Evolutionary conservation across 1,284 basidiomycete species (phyloP), one percentile per base, ranked within the genome.

Genomic region (Apiotrichum veenhuisii): DNA sequence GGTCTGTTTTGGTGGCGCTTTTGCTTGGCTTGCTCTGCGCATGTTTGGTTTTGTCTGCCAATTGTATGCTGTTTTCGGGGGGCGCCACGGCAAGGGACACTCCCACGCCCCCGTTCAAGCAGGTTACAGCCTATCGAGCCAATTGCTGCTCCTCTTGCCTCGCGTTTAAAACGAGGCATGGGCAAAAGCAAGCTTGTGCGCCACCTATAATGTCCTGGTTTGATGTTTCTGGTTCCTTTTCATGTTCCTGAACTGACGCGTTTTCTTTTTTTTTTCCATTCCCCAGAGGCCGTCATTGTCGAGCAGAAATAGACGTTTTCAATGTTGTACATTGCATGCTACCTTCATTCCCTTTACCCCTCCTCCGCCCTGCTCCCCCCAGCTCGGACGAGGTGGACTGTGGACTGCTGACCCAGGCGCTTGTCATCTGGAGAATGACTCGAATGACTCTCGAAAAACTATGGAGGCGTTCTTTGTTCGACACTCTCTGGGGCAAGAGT

Each of bases 271-370:
- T 23, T 48, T n/a, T n/a, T 15, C 12, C 3, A 9, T 11, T 27
- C 47, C 36, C 27, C 65, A 77, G 75, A 88, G 76, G 78, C 87
- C 34, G 87, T 93, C 62, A 79, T 92, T 59, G 81, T 80, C 46
- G 89, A 92, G 76, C 89, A 92, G 78, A 84, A 83, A 59, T 86
- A 70, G 48, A 23, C 36, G 40, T 10, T 37, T 25, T 27, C 40
- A 44, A 12, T 62, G 61, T 62, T 62, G 61, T 62, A 62, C 57
- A 56, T 62, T 58, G 52, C 61, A 62, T 62, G 57, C 48, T 49
- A 58, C 56, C 41, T 38, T 42, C 51, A 54, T 54, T 50, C 48
- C 20, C 23, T 25, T 20, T 10, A 34, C 5, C 33, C 30, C 38
- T n/a, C 38, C 38, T 40, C 18, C 4, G 17, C 38, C 18, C 17